Evolutionary conservation across 2,329 filamentous ascomycete genomes (phyloP).

Genomic region (Fusarium torulosum): DNA sequence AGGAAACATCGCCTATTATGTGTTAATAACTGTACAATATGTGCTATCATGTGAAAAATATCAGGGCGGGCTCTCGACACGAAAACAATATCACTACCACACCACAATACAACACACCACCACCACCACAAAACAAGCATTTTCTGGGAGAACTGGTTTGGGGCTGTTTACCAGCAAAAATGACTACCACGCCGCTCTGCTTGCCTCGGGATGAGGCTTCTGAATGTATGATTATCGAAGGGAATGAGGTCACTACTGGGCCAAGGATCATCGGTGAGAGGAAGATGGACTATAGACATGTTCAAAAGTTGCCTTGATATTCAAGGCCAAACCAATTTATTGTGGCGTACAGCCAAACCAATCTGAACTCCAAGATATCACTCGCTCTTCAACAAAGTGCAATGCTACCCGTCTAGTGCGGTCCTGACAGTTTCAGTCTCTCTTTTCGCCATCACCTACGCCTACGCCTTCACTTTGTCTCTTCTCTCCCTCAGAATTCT

Average conservation of each 20-base stretch:
- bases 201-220: constrained; percentile 45
- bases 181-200: constrained; percentile 53
- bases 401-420: neutral
- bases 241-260: constrained; percentile 36
- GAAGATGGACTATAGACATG: constrained; percentile 39
- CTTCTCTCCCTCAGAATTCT: constrained; percentile 61
- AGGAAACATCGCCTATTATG: constrained; percentile 41
- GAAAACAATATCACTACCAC: constrained; percentile 34
- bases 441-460: neutral
- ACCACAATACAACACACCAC: constrained; percentile 14
- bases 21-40: constrained; percentile 53
- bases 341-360: constrained; percentile 19
- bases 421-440: neutral
- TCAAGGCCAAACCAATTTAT: constrained; percentile 29
- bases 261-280: constrained; percentile 27
- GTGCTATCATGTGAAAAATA: constrained; percentile 48
- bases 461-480: constrained; percentile 9
- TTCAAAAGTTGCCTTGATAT: constrained; percentile 37
- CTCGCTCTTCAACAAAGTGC: neutral
- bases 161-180: constrained; percentile 44
- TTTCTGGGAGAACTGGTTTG: constrained; percentile 39
- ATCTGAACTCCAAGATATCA: neutral
- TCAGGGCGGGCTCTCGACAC: constrained; percentile 43
- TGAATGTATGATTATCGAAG: constrained; percentile 50
- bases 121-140: constrained; percentile 32